Evolutionary conservation across 2,329 filamentous ascomycete genomes (phyloP).

Genomic region (Phoma herbarum): DNA sequence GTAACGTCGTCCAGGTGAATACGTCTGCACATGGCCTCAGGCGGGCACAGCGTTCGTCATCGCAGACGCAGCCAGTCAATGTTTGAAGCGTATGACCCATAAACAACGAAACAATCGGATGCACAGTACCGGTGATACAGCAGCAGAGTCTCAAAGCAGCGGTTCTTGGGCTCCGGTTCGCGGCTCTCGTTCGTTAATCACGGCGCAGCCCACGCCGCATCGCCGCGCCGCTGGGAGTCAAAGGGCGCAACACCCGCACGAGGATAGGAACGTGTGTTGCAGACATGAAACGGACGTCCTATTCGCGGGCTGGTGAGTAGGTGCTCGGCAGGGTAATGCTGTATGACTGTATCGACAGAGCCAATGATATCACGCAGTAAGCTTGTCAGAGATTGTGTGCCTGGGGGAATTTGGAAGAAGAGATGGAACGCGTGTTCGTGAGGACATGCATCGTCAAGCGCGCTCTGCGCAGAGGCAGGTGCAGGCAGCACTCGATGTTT

Average conservation of each 20-base stretch:
- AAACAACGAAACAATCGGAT: constrained; percentile 30
- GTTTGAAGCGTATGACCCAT: constrained; percentile 29
- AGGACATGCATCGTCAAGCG: not conserved
- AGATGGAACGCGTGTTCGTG: constrained; percentile 9
- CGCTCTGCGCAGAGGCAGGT: not conserved
- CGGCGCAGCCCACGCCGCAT: constrained; percentile 34
- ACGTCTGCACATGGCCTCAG: constrained; percentile 21
- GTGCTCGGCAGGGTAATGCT: constrained; percentile 29
- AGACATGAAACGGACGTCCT: constrained; percentile 29
- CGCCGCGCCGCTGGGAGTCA: constrained; percentile 18
- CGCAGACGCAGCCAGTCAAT: constrained; percentile 21
- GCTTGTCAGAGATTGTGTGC: constrained; percentile 21
- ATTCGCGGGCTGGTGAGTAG: constrained; percentile 31
- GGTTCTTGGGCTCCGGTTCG: constrained; percentile 15
- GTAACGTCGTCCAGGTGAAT: constrained; percentile 35
- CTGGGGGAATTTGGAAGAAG: constrained; percentile 13
- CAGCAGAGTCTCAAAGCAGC: constrained; percentile 14
- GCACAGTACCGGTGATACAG: constrained; percentile 11
- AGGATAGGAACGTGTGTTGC: constrained; percentile 28
- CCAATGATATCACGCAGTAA: constrained; percentile 31
- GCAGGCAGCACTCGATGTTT: constrained; percentile 17
- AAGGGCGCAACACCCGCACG: constrained; percentile 24
- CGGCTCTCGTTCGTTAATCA: constrained; percentile 29
- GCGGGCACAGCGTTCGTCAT: constrained; percentile 26
- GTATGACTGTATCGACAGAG: constrained; percentile 44